Conservation (phyloP, 2,329 filamentous ascomycete species). For the Penicillium sp. region DNA sequence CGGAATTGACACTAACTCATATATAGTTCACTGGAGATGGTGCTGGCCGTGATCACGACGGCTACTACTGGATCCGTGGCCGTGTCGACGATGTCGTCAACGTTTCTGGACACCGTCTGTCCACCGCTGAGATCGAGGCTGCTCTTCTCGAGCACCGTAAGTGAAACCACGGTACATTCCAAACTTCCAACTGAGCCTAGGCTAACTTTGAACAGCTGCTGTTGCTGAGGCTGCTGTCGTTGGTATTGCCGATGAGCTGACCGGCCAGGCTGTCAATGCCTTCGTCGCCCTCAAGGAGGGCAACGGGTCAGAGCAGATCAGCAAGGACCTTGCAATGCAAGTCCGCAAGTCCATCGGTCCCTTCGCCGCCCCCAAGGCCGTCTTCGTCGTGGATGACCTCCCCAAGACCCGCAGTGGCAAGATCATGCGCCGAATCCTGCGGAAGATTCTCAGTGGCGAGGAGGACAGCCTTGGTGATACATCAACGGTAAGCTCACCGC, state of each 20-base stretch:
- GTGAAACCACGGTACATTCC: constrained; percentile 15
- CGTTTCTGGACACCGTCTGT: constrained; percentile 92
- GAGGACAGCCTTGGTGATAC: constrained; percentile 95
- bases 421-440: constrained; percentile 96
- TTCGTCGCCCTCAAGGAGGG: constrained; percentile 92
- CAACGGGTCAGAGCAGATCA: constrained; percentile 73
- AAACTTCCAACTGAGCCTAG: neutral
- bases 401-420: constrained; percentile 97
- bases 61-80: constrained; percentile 99
- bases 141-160: constrained; percentile 85
- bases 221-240: constrained; percentile 96
- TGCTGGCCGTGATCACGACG: constrained; percentile 92
- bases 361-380: constrained; percentile 92
- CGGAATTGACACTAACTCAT: neutral
- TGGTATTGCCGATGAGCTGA: constrained; percentile 87
- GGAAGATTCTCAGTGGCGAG: constrained; percentile 96
- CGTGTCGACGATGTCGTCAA: constrained; percentile 99
- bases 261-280: constrained; percentile 94
- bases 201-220: constrained; percentile 31
- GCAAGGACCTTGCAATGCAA: constrained; percentile 91
- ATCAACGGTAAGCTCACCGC: constrained; percentile 68
- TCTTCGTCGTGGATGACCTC: constrained; percentile 87
- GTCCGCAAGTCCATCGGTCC: constrained; percentile 97
- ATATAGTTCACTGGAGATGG: constrained; percentile 65
- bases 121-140: constrained; percentile 96